Percentiles rank a stretch among this genome's conserved stretches.
Evolutionary conservation across 371 early-diverging fungal genomes (phyloP).

Genomic region (Zopfochytrium polystomum): DNA sequence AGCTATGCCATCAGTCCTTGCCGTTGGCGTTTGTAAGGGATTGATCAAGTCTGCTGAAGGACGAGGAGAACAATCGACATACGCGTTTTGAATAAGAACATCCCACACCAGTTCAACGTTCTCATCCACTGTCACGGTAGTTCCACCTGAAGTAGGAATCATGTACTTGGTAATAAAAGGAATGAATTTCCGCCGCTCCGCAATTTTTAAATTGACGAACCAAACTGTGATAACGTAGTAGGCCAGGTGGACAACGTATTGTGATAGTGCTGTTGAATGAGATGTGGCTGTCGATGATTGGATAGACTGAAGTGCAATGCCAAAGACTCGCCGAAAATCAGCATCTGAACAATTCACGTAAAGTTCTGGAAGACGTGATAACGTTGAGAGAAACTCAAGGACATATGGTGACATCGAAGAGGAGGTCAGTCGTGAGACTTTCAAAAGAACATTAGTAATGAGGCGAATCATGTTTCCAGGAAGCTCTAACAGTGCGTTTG

Average conservation of each 20-base stretch:
- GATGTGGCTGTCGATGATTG: slow-evolving; percentile 42
- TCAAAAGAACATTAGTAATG: slow-evolving; percentile 67
- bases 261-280: slow-evolving; percentile 52
- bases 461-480: slow-evolving; percentile 74
- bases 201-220: slow-evolving; percentile 73
- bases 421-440: slow-evolving; percentile 82
- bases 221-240: slow-evolving; percentile 78
- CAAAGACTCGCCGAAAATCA: slow-evolving; percentile 87
- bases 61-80: slow-evolving; percentile 63
- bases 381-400: slow-evolving; percentile 81
- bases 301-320: slow-evolving; percentile 86
- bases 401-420: slow-evolving; percentile 82
- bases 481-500: slow-evolving; percentile 77
- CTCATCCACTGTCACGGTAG: slow-evolving; percentile 59
- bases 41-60: slow-evolving; percentile 2
- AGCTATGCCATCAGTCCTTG: too few species aligned
- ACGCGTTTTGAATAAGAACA: slow-evolving; percentile 83
- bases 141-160: slow-evolving; percentile 37
- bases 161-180: slow-evolving; percentile 63
- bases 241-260: slow-evolving; percentile 84
- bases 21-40: too few species aligned
- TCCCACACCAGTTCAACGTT: slow-evolving; percentile 86
- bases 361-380: slow-evolving; percentile 77
- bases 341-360: slow-evolving; percentile 78
- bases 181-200: slow-evolving; percentile 75